These are phyloP conservation scores for Cryphonectria carpinicola DNA, from an alignment of 2,329 filamentous ascomycete genomes.

Conservation along the genomic window DNA sequence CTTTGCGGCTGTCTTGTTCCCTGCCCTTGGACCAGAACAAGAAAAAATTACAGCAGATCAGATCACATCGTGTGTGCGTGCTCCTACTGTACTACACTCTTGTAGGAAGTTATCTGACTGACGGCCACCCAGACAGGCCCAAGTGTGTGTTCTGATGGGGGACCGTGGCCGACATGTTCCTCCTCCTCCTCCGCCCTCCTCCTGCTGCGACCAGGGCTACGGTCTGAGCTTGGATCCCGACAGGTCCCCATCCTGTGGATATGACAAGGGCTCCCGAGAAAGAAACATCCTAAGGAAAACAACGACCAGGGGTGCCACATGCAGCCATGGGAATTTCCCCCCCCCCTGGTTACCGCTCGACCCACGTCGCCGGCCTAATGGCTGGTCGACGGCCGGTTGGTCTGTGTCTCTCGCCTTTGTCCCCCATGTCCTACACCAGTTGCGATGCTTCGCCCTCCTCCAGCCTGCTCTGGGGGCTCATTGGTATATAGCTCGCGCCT, in stretches of 20 bases:
- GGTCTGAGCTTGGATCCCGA: conserved; percentile 8
- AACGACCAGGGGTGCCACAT: conserved; percentile 16
- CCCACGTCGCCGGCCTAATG: conserved; percentile 21
- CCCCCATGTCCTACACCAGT: conserved; percentile 6
- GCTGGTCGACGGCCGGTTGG: conserved; percentile 13
- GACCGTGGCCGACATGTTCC: not conserved
- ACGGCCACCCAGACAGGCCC: not conserved
- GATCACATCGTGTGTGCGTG: not conserved
- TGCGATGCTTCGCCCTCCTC: conserved; percentile 18
- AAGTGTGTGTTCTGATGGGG: conserved; percentile 2
- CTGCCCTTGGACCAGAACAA: not conserved
- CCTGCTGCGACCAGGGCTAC: conserved; percentile 7
- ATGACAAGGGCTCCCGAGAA: conserved; percentile 11
- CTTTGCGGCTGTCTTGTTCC: not conserved
- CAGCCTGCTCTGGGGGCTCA: conserved; percentile 2
- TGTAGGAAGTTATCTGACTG: conserved; percentile 11
- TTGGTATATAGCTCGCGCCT: conserved; percentile 26
- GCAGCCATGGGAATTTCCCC: conserved; percentile 17
- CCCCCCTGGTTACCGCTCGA: conserved; percentile 17
- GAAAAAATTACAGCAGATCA: not conserved
- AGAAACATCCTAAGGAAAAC: conserved; percentile 25
- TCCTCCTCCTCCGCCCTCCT: not conserved
- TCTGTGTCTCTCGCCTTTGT: conserved; percentile 1
- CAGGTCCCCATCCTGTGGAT: conserved; percentile 16
- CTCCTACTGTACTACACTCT: not conserved